These are phyloP conservation scores for Barnettozyma hawaiiensis DNA, from an alignment of 1,139 yeast species.

Conservation along the genomic window DNA sequence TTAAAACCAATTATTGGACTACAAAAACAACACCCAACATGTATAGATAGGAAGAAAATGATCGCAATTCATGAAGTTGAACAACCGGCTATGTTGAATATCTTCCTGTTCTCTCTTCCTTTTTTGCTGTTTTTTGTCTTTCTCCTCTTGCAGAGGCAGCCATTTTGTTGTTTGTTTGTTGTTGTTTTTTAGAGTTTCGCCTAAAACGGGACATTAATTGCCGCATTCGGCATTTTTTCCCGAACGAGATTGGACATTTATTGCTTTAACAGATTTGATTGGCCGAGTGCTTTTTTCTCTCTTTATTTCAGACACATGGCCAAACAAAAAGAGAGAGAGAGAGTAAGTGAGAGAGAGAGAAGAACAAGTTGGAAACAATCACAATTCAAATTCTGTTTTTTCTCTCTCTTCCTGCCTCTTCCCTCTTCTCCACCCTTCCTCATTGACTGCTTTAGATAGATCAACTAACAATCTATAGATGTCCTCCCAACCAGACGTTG, in stretches of 20 bases:
- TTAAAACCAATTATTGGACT: no score
- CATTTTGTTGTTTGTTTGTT: conserved; percentile 5
- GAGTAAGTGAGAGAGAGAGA: no score
- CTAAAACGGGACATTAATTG: neutral
- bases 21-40: no score
- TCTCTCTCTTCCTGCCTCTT: no score
- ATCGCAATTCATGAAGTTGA: no score
- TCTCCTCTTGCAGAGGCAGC: neutral
- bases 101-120: neutral
- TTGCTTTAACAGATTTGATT: neutral
- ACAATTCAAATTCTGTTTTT: no score
- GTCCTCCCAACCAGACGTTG: conserved; percentile 21
- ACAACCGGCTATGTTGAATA: no score
- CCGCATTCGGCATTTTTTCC: conserved; percentile 2
- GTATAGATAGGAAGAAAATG: no score
- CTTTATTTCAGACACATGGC: neutral
- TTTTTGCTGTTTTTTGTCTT: neutral
- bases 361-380: no score
- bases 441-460: neutral
- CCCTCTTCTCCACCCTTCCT: no score
- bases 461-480: conserved; percentile 16
- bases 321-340: neutral
- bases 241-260: neutral
- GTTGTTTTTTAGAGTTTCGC: conserved; percentile 2
- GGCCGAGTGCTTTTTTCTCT: conserved; percentile 1